These are phyloP conservation scores for Gastrodia elata DNA, from an alignment of 106 monocot genomes.

Conservation along the genomic window DNA sequence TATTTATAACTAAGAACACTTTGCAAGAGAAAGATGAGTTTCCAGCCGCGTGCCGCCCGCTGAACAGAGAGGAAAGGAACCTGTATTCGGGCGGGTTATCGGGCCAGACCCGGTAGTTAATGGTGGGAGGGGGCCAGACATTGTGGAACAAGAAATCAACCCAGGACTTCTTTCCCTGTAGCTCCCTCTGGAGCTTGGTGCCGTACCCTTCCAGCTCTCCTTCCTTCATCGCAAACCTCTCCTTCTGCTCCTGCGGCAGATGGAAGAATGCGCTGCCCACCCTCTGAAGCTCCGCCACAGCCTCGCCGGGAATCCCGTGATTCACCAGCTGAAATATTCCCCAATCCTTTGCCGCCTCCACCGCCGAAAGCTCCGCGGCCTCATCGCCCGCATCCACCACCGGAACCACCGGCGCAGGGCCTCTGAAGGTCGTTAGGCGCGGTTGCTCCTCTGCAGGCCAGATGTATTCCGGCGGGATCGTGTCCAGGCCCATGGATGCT, in stretches of 20 bases:
- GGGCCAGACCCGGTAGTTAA: conserved; percentile 38
- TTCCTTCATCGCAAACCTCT: conserved; percentile 31
- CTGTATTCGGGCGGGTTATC: conserved; percentile 44
- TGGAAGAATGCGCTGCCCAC: conserved; percentile 72
- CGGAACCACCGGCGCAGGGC: conserved; percentile 48
- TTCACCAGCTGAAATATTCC: conserved; percentile 86
- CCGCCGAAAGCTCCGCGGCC: conserved; percentile 8
- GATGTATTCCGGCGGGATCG: conserved; percentile 58
- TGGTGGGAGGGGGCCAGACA: conserved; percentile 30
- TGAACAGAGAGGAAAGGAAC: conserved; percentile 13
- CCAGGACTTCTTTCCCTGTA: conserved; percentile 74
- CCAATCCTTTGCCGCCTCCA: conserved; percentile 44
- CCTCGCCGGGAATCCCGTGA: conserved; percentile 62
- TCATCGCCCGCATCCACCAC: conserved; percentile 44
- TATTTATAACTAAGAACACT: no score
- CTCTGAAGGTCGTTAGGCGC: conserved; percentile 45
- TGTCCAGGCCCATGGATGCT: conserved; percentile 16
- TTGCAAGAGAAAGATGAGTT: no score
- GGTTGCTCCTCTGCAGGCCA: conserved; percentile 55
- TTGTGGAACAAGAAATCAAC: conserved; percentile 66
- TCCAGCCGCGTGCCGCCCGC: no score
- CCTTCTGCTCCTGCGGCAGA: conserved; percentile 75
- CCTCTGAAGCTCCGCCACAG: conserved; percentile 51
- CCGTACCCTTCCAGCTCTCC: conserved; percentile 67
- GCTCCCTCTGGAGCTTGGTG: conserved; percentile 54